phyloP scores from a whole-genome alignment of 1,284 basidiomycete species.

The Rhodotorula sp. region DNA sequence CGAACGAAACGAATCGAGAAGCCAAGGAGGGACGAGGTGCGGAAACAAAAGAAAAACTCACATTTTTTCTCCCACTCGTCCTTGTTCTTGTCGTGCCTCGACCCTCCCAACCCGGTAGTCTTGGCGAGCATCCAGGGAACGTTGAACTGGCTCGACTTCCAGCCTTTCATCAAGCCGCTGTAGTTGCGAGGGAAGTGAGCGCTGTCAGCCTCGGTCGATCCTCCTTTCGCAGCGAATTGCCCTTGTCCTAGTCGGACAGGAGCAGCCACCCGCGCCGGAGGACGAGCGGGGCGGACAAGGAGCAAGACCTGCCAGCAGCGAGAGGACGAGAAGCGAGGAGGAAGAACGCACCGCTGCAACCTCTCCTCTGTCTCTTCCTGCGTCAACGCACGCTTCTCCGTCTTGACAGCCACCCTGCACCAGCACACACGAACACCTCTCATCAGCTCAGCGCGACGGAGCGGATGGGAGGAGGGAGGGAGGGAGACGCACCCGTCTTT shows the following conservation, averaged over 20 bases:
- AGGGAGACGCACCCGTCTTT: conserved; percentile 21
- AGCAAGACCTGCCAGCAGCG: not conserved
- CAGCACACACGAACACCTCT: not conserved
- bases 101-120: conserved; percentile 30
- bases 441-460: not conserved
- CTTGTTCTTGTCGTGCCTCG: conserved; percentile 36
- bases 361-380: conserved; percentile 33
- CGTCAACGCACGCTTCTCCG: conserved; percentile 27
- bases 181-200: not conserved
- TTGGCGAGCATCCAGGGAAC: conserved; percentile 32
- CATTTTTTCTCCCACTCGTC: conserved; percentile 32
- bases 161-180: conserved; percentile 34
- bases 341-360: conserved; percentile 19
- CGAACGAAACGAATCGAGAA: not conserved
- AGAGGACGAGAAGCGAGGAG: not conserved
- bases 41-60: not conserved
- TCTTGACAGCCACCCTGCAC: conserved; percentile 31
- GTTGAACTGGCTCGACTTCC: conserved; percentile 34
- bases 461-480: too few species aligned
- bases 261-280: not conserved
- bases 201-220: not conserved
- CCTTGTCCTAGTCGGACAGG: not conserved
- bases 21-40: too few species aligned
- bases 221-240: not conserved
- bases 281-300: not conserved